A percentile compares a stretch with the other conserved stretches of the same genome.
Evolutionary conservation across 2,329 filamentous ascomycete species (phyloP).

Genomic region (Calonectria pseudoturangicola): DNA sequence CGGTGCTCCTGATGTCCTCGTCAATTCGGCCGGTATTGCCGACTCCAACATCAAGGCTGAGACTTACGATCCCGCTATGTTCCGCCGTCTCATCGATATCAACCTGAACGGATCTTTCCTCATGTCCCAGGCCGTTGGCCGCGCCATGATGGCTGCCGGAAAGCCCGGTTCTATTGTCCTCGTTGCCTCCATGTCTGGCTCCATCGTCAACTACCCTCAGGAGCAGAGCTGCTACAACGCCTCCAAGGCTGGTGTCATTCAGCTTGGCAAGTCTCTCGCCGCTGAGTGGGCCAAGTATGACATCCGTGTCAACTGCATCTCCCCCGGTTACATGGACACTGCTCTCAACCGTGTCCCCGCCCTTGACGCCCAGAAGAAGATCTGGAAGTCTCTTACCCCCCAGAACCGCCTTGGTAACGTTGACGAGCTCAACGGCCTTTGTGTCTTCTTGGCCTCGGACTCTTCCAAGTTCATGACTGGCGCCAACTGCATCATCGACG

Average conservation of each 20-base stretch:
- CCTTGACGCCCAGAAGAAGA: slow-evolving; percentile 87
- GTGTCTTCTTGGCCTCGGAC: slow-evolving; percentile 84
- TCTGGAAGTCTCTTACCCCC: slow-evolving; percentile 84
- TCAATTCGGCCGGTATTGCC: slow-evolving; percentile 87
- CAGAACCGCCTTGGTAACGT: slow-evolving; percentile 83
- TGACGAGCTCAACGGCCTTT: slow-evolving; percentile 86
- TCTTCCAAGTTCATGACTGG: slow-evolving; percentile 86
- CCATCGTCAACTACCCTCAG: slow-evolving; percentile 90
- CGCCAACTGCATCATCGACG: slow-evolving; percentile 82
- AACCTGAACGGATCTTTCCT: slow-evolving; percentile 88
- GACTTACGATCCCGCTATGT: slow-evolving; percentile 84
- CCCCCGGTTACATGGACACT: slow-evolving; percentile 91
- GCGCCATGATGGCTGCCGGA: slow-evolving; percentile 82
- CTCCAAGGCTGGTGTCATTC: slow-evolving; percentile 86
- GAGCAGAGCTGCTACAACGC: slow-evolving; percentile 90
- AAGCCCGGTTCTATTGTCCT: slow-evolving; percentile 85
- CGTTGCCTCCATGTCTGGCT: slow-evolving; percentile 87
- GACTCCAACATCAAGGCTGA: slow-evolving; percentile 91
- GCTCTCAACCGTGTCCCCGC: slow-evolving; percentile 86
- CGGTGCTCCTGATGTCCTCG: slow-evolving; percentile 82
- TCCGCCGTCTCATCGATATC: slow-evolving; percentile 87
- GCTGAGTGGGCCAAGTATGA: slow-evolving; percentile 89
- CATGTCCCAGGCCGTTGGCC: slow-evolving; percentile 82
- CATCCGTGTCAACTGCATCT: slow-evolving; percentile 90
- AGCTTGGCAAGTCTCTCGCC: slow-evolving; percentile 86